Evolutionary conservation across 2,329 filamentous ascomycete species (phyloP), one percentile per base, ranked within the genome.

Genomic region (Fusarium subglutinans): DNA sequence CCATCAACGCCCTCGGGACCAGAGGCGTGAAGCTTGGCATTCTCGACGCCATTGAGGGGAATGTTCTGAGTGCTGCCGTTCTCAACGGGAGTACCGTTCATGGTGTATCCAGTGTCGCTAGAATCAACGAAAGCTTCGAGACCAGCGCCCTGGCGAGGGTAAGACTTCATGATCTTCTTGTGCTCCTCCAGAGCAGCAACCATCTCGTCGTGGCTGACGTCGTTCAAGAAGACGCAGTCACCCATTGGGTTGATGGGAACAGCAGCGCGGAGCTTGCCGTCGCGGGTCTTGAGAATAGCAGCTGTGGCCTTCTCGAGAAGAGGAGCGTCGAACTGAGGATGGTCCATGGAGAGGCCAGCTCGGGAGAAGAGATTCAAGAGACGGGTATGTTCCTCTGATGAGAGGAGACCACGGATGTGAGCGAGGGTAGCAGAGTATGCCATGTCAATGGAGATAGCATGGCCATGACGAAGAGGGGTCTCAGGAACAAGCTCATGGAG

Each of bases 361-460:
- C 91, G 87, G 1, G 91, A 93, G 82, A 94, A 93, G 9, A 94
- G 85, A 61, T 86, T 87, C n/a, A 93, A 83, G 2, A 93, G 82
- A 24, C 91, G 87, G 33, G 82, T 84, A 79, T 93, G 90, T 73
- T 93, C 91, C 3, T 84, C 84, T 50, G 89, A 83, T 28, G 85
- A 86, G 15, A 94, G 85, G 0, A 92, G 83, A 8, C 90, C 89
- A n/a, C 90, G 88, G 67, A 85, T 81, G 78, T 91, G 88, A 24
- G 91, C 90, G 8, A 94, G 85, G 0, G 92, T 93, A 0, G 91
- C 91, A 1, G 91, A 92, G 82, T 91, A 94, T 1, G 91, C 92
- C 92, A 94, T 94, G 79, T 93, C 92, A 70, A 93, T 92, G 6
- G 90, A 92, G 75, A 94, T 93, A 73, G 92, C 92, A 78, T 94